Base-by-base conservation (phyloP, 768 basidiomycete species). In the Amanita rubescens region DNA sequence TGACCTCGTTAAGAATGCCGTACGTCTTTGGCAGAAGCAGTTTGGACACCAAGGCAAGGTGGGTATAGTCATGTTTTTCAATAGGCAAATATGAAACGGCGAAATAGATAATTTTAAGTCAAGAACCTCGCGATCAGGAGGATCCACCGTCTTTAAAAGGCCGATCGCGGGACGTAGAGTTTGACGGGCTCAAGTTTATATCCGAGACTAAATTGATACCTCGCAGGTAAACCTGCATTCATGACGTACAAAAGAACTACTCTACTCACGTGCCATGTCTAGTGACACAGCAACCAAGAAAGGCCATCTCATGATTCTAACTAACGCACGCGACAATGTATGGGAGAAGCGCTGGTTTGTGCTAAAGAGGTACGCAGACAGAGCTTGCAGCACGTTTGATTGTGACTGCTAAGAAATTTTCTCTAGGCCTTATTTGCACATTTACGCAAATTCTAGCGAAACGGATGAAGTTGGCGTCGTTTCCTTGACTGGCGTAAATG, bases 341-440 rank as follows among this genome's bases (percentile, higher is more conserved):
- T 99, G 96, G 96, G 80, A 82, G 61, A 81, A 78, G 63, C 74
- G 84, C 52, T 94, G 88, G 84, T 93, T 94, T 65, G 88, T 94
- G 14, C 75, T 98, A 9, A 80, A 84, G 65, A 81, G 93, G 94
- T 93, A 60, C 57, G 61, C 25, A 37, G n/a, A 19, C 24, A 19
- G 22, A n/a, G 45, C 12, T 24, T 32, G 17, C 14, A 24, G 14
- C 22, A 15, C 38, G 24, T 6, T 9, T 14, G 17, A 11, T 10
- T 27, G 10, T 8, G 9, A 41, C 35, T 15, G n/a, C 30, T 43
- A 17, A n/a, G 22, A 17, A 41, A 8, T 30, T 30, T 39, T 15
- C 49, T 45, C 0, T 57, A 94, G 95, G 60, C 95, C 95, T 0
- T 94, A 96, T 68, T 77, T 98, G 6, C 83, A 92, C 59, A 73